A percentile compares a stretch with the other conserved stretches of the same genome.
Evolutionary conservation across 805 yeast species (phyloP).

Genomic region (Pichia eremophila): DNA sequence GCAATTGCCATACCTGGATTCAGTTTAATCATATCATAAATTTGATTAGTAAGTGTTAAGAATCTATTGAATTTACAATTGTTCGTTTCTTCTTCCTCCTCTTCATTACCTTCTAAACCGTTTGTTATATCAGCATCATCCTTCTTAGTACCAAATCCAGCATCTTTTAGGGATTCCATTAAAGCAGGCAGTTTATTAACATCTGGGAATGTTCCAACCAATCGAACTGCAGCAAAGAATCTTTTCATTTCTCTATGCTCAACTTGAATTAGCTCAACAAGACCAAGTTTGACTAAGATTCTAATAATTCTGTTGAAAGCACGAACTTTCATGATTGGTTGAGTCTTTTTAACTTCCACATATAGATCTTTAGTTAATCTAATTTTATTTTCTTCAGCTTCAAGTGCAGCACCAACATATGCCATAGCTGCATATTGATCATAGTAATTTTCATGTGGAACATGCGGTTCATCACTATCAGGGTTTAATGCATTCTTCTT

Average conservation of each 20-base stretch:
- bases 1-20: conserved; percentile 50
- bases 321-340: conserved; percentile 26
- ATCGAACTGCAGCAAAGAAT: conserved; percentile 18
- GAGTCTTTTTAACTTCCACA: conserved; percentile 44
- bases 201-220: conserved; percentile 8
- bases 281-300: conserved; percentile 35
- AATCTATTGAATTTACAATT: conserved; percentile 27
- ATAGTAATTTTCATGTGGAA: conserved; percentile 4
- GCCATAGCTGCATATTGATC: conserved; percentile 16
- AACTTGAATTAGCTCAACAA: conserved; percentile 15
- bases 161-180: conserved; percentile 8
- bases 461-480: conserved; percentile 7
- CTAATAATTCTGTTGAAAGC: conserved; percentile 36
- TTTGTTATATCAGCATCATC: conserved; percentile 26
- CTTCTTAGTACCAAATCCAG: neutral
- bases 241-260: conserved; percentile 18
- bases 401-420: conserved; percentile 39
- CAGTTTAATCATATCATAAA: conserved; percentile 38
- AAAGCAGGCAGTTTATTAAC: conserved; percentile 1
- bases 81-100: conserved; percentile 9
- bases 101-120: conserved; percentile 7
- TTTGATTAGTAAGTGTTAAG: conserved; percentile 58
- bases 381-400: conserved; percentile 49
- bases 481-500: conserved; percentile 6
- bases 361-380: conserved; percentile 55